Percentiles rank a stretch among this genome's conserved stretches.
Evolutionary conservation across 1,139 yeast genomes (phyloP).

Genomic region (Candida tetrigidarum): DNA sequence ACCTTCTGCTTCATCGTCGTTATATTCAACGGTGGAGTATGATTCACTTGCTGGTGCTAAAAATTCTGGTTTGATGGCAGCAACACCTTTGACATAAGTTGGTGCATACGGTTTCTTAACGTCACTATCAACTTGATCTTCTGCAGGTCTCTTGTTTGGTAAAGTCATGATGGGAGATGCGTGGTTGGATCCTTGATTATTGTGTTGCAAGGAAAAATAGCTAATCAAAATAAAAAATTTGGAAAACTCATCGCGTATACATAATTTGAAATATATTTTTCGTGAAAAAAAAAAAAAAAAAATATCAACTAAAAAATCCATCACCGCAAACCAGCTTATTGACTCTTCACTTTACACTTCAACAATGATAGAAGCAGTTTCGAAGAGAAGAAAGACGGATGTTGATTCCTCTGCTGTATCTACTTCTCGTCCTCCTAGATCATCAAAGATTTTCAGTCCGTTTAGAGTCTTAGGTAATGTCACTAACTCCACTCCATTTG

Average conservation of each 20-base stretch:
- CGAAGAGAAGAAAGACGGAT: conserved; percentile 33
- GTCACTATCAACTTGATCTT: conserved; percentile 22
- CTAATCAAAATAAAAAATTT: conserved; percentile 1
- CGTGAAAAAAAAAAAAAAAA: conserved; percentile 11
- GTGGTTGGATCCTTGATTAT: neutral
- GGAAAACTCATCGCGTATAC: conserved; percentile 12
- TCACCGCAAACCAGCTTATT: too few species aligned
- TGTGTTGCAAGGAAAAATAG: conserved; percentile 2
- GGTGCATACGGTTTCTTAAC: conserved; percentile 27
- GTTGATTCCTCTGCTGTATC: conserved; percentile 10
- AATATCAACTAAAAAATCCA: neutral
- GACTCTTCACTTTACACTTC: too few species aligned
- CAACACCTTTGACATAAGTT: conserved; percentile 53
- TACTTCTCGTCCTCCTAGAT: conserved; percentile 14
- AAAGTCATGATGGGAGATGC: conserved; percentile 10
- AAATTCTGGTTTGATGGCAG: conserved; percentile 67
- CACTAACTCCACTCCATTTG: conserved; percentile 80
- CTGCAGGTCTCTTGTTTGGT: conserved; percentile 24
- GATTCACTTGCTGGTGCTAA: conserved; percentile 32
- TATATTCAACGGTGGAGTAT: conserved; percentile 46
- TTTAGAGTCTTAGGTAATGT: conserved; percentile 65
- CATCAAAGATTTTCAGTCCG: conserved; percentile 48
- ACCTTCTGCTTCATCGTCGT: conserved; percentile 52
- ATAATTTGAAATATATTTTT: neutral
- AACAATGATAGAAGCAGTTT: conserved; percentile 32